phyloP scores from a whole-genome alignment of 2,329 filamentous ascomycete species.

The Sporothrix brunneoviolacea region DNA sequence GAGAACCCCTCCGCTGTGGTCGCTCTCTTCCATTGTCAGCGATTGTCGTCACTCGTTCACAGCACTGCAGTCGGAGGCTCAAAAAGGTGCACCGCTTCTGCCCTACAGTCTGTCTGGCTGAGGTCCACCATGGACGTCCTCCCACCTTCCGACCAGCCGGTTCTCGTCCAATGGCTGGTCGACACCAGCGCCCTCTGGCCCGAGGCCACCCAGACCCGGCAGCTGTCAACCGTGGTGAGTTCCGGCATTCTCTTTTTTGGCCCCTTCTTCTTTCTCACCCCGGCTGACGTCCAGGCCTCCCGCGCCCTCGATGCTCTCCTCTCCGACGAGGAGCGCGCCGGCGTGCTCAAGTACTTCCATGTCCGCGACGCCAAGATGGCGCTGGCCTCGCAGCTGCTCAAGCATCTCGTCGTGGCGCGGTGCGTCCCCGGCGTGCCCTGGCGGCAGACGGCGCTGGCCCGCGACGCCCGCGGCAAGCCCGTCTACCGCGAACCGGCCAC shows the following conservation, averaged over 20 bases:
- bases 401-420: slow-evolving; percentile 60
- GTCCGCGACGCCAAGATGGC: slow-evolving; percentile 68
- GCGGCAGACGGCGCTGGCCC: slow-evolving; percentile 49
- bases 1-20: no score
- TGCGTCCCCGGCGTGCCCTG: slow-evolving; percentile 47
- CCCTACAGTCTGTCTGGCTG: no score
- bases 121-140: slow-evolving; percentile 11
- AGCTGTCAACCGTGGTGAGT: slow-evolving; percentile 42
- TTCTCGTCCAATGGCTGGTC: slow-evolving; percentile 54
- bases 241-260: background rate
- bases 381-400: slow-evolving; percentile 65
- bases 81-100: no score
- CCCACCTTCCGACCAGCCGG: slow-evolving; percentile 19
- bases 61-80: no score
- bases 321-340: slow-evolving; percentile 46
- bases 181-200: slow-evolving; percentile 56
- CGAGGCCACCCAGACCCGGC: slow-evolving; percentile 39
- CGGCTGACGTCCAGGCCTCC: slow-evolving; percentile 20
- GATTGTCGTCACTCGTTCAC: no score
- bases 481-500: no score
- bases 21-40: no score
- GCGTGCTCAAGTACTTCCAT: slow-evolving; percentile 56
- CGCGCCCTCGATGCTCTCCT: slow-evolving; percentile 45
- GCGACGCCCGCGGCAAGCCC: slow-evolving; percentile 50
- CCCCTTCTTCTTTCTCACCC: background rate